phyloP scores from a whole-genome alignment of 202 grass and related monocot species.

The Tripidium arundinaceum region DNA sequence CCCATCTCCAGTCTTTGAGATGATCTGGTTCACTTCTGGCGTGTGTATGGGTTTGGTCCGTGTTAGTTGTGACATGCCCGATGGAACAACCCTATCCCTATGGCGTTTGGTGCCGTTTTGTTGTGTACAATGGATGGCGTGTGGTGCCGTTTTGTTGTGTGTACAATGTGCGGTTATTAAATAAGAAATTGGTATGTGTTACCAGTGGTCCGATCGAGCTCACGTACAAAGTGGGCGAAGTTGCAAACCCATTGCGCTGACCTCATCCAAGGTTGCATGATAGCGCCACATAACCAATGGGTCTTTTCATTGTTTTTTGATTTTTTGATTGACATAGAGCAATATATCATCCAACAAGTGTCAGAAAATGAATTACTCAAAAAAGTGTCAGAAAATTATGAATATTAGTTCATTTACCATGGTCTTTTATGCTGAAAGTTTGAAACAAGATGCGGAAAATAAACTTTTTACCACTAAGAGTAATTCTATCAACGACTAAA shows the following conservation, averaged over 20 bases:
- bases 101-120: constrained; percentile 11
- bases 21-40: constrained; percentile 27
- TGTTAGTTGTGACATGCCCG: constrained; percentile 47
- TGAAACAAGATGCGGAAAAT: too few relatives aligned
- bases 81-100: constrained; percentile 39
- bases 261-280: background rate
- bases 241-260: background rate
- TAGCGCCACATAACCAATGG: background rate
- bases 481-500: background rate
- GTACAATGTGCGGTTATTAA: background rate
- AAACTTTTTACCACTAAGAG: background rate
- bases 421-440: background rate
- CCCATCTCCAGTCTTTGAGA: background rate
- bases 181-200: background rate
- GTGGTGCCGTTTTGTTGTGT: background rate
- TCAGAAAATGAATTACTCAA: too few relatives aligned
- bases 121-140: constrained; percentile 1
- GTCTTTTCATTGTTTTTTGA: background rate
- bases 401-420: background rate
- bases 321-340: background rate
- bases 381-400: background rate
- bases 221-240: background rate
- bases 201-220: background rate
- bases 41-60: constrained; percentile 16
- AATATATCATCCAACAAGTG: background rate